Conservation (phyloP, 768 basidiomycete species). For the Tricholoma bakamatsutake region DNA sequence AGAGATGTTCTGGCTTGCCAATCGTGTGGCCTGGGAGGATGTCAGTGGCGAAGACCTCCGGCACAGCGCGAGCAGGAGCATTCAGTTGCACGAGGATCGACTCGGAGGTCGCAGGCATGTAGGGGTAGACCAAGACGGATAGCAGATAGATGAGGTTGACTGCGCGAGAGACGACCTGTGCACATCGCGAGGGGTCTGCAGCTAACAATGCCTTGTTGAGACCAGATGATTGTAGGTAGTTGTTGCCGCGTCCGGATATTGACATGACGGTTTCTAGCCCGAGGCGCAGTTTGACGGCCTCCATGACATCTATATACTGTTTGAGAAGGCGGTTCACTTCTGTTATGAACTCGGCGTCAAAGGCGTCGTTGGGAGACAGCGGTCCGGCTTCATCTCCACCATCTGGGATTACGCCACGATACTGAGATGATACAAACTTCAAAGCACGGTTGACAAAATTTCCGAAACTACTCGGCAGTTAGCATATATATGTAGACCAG, state of each 20-base stretch:
- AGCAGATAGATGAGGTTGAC: conserved; percentile 91
- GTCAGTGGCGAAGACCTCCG: conserved; percentile 68
- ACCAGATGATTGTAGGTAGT: conserved; percentile 89
- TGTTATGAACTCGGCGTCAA: conserved; percentile 70
- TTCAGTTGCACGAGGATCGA: conserved; percentile 84
- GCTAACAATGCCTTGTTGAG: conserved; percentile 87
- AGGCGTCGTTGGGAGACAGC: conserved; percentile 57
- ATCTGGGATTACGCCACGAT: conserved; percentile 74
- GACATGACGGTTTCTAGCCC: conserved; percentile 88
- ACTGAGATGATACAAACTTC: conserved; percentile 89
- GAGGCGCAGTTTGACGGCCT: conserved; percentile 81
- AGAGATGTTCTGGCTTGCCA: conserved; percentile 83
- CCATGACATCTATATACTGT: conserved; percentile 85
- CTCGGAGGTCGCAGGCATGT: conserved; percentile 89
- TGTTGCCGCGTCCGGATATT: conserved; percentile 84
- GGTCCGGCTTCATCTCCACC: conserved; percentile 65
- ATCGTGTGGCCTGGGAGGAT: conserved; percentile 84
- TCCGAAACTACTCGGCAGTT: conserved; percentile 58
- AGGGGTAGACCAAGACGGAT: conserved; percentile 83
- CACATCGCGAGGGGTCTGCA: conserved; percentile 78
- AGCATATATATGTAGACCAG: neutral
- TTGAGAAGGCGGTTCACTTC: conserved; percentile 75
- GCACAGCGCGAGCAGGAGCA: conserved; percentile 78
- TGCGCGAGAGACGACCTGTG: conserved; percentile 84
- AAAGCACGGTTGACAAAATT: conserved; percentile 95